Evolutionary conservation across 2,329 filamentous ascomycete species (phyloP).

Genomic region (Cladosporium halotolerans): DNA sequence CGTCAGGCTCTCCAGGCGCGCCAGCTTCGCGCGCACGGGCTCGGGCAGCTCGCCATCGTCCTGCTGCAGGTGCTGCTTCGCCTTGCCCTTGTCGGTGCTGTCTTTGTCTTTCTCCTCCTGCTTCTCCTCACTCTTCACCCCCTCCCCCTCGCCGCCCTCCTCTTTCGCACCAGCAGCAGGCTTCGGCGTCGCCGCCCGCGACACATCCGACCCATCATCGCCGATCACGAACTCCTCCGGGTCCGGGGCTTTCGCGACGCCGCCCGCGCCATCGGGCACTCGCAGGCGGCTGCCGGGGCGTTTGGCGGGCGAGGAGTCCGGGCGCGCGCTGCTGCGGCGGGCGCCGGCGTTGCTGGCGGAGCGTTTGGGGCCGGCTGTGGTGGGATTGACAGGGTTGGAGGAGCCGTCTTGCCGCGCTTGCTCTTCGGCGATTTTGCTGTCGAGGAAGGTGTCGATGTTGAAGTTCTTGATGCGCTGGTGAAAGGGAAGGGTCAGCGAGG

Average conservation of each 20-base stretch:
- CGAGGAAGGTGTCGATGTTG: conserved; percentile 32
- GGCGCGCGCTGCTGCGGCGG: conserved; percentile 38
- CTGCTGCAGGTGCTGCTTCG: conserved; percentile 17
- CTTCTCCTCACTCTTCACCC: conserved; percentile 23
- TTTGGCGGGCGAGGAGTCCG: conserved; percentile 23
- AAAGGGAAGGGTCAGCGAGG: background rate
- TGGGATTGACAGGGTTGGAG: conserved; percentile 34
- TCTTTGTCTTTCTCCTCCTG: conserved; percentile 24
- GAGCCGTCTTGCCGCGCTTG: conserved; percentile 62
- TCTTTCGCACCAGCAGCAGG: conserved; percentile 40
- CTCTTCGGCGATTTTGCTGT: conserved; percentile 75
- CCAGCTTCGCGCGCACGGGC: conserved; percentile 68
- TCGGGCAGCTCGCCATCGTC: conserved; percentile 54
- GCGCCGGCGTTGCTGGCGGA: conserved; percentile 39
- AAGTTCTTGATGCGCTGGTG: conserved; percentile 30
- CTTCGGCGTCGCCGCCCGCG: conserved; percentile 54
- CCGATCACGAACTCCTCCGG: conserved; percentile 84
- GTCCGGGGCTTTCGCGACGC: conserved; percentile 58
- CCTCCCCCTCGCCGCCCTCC: conserved; percentile 27
- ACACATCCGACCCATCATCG: conserved; percentile 63
- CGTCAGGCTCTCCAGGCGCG: conserved; percentile 86
- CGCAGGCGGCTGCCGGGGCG: conserved; percentile 21
- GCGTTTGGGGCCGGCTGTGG: conserved; percentile 27
- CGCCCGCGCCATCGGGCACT: conserved; percentile 18
- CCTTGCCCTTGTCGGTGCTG: conserved; percentile 19